phyloP scores from a whole-genome alignment of 352 stramenopile species.

The Aphanomyces cochlioides region DNA sequence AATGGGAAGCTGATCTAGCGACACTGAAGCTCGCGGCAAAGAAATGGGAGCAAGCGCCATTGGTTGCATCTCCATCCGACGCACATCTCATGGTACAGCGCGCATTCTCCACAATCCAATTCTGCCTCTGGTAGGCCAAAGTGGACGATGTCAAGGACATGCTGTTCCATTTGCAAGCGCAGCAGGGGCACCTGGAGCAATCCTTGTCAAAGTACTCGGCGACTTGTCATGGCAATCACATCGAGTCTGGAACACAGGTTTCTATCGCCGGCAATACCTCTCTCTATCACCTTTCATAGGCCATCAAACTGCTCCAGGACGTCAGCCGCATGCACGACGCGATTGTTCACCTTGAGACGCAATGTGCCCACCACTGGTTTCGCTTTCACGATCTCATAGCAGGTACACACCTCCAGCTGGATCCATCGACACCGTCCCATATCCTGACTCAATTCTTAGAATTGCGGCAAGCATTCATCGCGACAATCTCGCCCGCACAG shows the following conservation, averaged over 20 bases:
- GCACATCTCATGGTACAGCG: too few relatives aligned
- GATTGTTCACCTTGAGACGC: not conserved
- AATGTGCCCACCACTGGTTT: not conserved
- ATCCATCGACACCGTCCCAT: not conserved
- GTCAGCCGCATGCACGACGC: not conserved
- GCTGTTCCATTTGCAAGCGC: conserved; percentile 1
- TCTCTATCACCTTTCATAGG: not conserved
- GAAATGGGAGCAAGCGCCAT: not conserved
- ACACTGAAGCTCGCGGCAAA: conserved; percentile 10
- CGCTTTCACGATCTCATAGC: conserved; percentile 4
- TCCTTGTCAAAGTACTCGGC: conserved; percentile 1
- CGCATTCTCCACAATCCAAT: too few relatives aligned
- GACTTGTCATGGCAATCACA: not conserved
- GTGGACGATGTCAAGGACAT: not conserved
- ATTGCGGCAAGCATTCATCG: not conserved
- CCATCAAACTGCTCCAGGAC: conserved; percentile 8
- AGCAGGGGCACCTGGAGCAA: not conserved
- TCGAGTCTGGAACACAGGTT: conserved; percentile 7
- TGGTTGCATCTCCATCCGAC: too few relatives aligned
- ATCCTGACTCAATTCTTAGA: not conserved
- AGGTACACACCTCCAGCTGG: too few relatives aligned
- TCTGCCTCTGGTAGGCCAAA: too few relatives aligned
- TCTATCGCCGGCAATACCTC: not conserved
- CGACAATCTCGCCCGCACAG: not conserved
- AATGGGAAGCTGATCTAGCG: conserved; percentile 13